Conservation (phyloP, 1,284 basidiomycete genomes). For the Pisolithus thermaeus region DNA sequence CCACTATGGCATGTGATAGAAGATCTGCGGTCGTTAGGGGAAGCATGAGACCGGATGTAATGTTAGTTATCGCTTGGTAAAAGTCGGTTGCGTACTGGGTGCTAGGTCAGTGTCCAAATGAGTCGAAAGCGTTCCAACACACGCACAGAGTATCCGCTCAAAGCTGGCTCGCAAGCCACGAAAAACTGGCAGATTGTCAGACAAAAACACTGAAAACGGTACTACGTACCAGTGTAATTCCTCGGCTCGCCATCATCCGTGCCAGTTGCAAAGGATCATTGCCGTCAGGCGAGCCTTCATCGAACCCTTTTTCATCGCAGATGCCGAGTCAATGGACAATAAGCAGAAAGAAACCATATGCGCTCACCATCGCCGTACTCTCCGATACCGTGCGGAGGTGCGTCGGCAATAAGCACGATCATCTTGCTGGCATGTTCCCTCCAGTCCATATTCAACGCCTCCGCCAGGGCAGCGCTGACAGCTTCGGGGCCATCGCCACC, state of each 20-base stretch:
- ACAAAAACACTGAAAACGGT: slow-evolving; percentile 1
- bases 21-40: slow-evolving; percentile 95
- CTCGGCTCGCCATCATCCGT: slow-evolving; percentile 82
- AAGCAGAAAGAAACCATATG: slow-evolving; percentile 2
- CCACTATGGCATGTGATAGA: slow-evolving; percentile 96
- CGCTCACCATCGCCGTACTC: slow-evolving; percentile 85
- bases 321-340: slow-evolving; percentile 7
- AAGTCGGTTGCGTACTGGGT: slow-evolving; percentile 88
- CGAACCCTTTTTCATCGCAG: slow-evolving; percentile 57
- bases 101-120: slow-evolving; percentile 16
- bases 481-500: slow-evolving; percentile 98
- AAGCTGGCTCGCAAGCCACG: slow-evolving; percentile 96
- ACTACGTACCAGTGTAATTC: slow-evolving; percentile 77
- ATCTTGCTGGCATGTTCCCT: slow-evolving; percentile 87
- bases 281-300: slow-evolving; percentile 88
- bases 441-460: slow-evolving; percentile 89
- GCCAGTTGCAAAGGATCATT: slow-evolving; percentile 88
- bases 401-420: slow-evolving; percentile 94
- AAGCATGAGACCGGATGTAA: slow-evolving; percentile 93
- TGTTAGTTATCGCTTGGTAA: slow-evolving; percentile 87
- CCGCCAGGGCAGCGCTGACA: slow-evolving; percentile 89
- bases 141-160: slow-evolving; percentile 86
- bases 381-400: slow-evolving; percentile 92
- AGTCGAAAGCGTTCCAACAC: slow-evolving; percentile 9
- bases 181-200: slow-evolving; percentile 63